Base-by-base conservation (phyloP, 1,139 yeast genomes). In the Protomyces macrosporus region DNA sequence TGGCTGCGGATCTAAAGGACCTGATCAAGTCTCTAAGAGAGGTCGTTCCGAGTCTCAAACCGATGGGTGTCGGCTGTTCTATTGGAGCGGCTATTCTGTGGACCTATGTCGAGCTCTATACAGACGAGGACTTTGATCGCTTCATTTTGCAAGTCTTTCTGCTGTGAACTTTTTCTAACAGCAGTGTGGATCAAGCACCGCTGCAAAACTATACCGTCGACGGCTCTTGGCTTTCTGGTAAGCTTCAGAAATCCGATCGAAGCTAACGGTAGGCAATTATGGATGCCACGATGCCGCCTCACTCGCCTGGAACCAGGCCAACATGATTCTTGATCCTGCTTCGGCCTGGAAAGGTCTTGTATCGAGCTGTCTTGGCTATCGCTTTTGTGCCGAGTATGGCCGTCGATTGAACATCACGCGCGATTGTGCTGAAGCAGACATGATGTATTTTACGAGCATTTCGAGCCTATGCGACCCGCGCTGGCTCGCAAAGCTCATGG, bases 281-380 rank as follows among this genome's bases (percentile, higher is more conserved):
- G 63, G 63, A 6, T 60, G 63, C 39, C 63, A 60, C 36, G 63
- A 60, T 39, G 58, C 63, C 3, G 58, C 63, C n/a, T 53, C 59
- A 6, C 53, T 53, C 3, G 59, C 59, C n/a, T 60, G 53, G 45
- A 60, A 60, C 45, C 63, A 60, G 32, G 63, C 63, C 7, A 45
- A 36, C 35, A 23, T 58, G 40, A 42, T 37, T 4, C 16, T 52
- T 32, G 33, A 42, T 35, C 53, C 45, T 16, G 10, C 34, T 4
- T 7, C 36, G 12, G 62, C 62, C 32, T 51, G 45, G 34, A 40
- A 51, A 23, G 62, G 56, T 6, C 36, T 58, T 3, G 62, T 52
- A 4, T 55, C 55, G 10, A 50, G 45, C 39, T 58, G 62, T 42
- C 53, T 58, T 6, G 62, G 62, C 6, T 58, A 58, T 12, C 45